Evolutionary conservation across 2,329 filamentous ascomycete species (phyloP), one percentile per base, ranked within the genome.

Genomic region (Rhynchosporium secalis): DNA sequence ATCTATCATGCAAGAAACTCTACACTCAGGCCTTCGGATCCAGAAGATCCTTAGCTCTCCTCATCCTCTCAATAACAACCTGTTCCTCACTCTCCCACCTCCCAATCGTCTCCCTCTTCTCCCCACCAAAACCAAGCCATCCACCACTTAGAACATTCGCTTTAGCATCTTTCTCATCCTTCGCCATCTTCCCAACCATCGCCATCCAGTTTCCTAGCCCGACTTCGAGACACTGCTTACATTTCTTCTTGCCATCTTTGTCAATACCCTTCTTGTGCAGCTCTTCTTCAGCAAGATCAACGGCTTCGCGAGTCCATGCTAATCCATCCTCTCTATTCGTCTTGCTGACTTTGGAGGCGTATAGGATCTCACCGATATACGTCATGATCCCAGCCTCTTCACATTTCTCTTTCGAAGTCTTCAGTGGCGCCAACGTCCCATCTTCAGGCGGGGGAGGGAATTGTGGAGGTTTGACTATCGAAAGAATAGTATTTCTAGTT

Each of bases 291-390:
- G 54, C 60, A n/a, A 61, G 36, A 61, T 61, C 60, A 31, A 61
- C 60, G 6, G 89, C 92, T 66, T 96, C 91, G 60, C 92, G 85
- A 0, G 94, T 96, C 94, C 94, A 98, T 5, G 87, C 86, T 1
- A 97, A 80, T 0, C 92, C 94, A 64, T 89, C 87, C 55, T 91
- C 86, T 56, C 80, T 78, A 20, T 75, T 78, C 20, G 73, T 60
- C 63, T 59, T 57, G 31, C 74, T 75, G 3, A 73, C 64, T 3
- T 79, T 77, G n/a, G 83, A 82, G 4, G 91, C 85, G 75, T 90
- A 97, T 38, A 98, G 82, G 57, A 98, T 96, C 77, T 98, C 94
- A 62, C 94, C 94, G 66, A 98, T 94, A 75, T 96, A 95, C 29
- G 92, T 83, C 80, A 92, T 92, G 13, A 97, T 77, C 0, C 86